Evolutionary conservation across 148 eudicot species (phyloP), one percentile per base, ranked within the genome.

Genomic region (Rheum nobile): DNA sequence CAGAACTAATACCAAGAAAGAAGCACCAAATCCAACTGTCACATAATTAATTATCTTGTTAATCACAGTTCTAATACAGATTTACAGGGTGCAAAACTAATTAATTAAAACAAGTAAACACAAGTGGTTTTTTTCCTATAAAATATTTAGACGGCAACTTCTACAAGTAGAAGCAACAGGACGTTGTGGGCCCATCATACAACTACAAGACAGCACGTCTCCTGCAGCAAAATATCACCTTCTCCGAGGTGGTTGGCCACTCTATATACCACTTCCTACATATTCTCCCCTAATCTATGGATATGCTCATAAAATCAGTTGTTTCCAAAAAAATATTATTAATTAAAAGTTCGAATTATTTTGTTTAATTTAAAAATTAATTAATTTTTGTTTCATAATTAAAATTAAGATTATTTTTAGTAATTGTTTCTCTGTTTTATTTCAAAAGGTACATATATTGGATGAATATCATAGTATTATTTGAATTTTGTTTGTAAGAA

Each of bases 161-260:
- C 6, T 22, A 52, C 28, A 52, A 52, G 28, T 22, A 52, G 28
- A 52, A 52, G 59, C 59, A 52, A 52, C 1, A 1, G 6, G 6
- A 12, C 13, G 16, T 9, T 22, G 22, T 52, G 59, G 61, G 26
- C 12, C 55, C 61, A 54, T 50, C 24, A 22, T 22, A 22, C 8
- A 54, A 54, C 61, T 54, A 54, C 61, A 54, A 22, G 29, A 54
- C 13, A 54, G 61, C 61, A 54, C 61, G 61, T 54, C 31, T 54
- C 21, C 28, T 54, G 31, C 61, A 54, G 13, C 29, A 22, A 54
- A 54, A 8, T 22, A 54, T 54, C 61, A 24, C 61, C 61, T 54
- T 54, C 61, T 54, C 28, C 61, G 26, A 54, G 61, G 61, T 54
- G 61, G 61, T 54, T 54, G 14, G 61, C 61, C 61, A 54, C 28